These are phyloP conservation scores for Eimeria falciformis DNA, from an alignment of 169 alveolate species.

Conservation along the genomic window DNA sequence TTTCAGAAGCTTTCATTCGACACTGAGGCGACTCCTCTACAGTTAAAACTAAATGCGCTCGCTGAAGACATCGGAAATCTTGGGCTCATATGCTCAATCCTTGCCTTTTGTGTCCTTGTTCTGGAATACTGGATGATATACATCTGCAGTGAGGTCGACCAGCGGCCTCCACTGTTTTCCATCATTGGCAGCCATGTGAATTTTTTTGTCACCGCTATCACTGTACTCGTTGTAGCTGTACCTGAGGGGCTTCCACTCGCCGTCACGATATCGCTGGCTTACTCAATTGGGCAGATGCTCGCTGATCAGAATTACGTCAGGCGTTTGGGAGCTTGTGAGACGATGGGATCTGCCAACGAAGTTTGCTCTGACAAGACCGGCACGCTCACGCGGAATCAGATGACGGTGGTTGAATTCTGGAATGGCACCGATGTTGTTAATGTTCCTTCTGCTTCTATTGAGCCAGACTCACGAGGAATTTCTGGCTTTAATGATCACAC, in stretches of 20 bases:
- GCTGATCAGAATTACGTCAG: conserved; percentile 84
- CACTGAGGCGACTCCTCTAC: conserved; percentile 87
- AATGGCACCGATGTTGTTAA: conserved; percentile 38
- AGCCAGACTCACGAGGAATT: conserved; percentile 38
- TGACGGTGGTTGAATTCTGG: conserved; percentile 92
- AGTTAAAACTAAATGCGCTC: conserved; percentile 87
- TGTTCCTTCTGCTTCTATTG: conserved; percentile 61
- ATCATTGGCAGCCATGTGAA: conserved; percentile 74
- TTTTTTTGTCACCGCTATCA: conserved; percentile 86
- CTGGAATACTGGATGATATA: conserved; percentile 78
- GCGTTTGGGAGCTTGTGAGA: conserved; percentile 86
- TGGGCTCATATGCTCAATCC: conserved; percentile 85
- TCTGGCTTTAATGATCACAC: conserved; percentile 37
- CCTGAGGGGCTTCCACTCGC: conserved; percentile 97
- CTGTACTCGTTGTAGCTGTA: conserved; percentile 93
- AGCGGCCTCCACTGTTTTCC: conserved; percentile 55
- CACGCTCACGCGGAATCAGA: conserved; percentile 97
- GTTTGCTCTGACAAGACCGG: conserved; percentile 99
- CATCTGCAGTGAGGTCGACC: conserved; percentile 35
- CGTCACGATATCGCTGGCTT: conserved; percentile 92
- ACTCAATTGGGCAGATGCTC: conserved; percentile 92
- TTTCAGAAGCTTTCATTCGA: conserved; percentile 80
- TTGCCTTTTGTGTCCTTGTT: conserved; percentile 86
- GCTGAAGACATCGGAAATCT: conserved; percentile 88
- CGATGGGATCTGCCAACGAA: conserved; percentile 98